Percentiles rank a stretch among this genome's conserved stretches.
Evolutionary conservation across 352 stramenopile genomes (phyloP).

Genomic region (Globisporangium acanthophoron): DNA sequence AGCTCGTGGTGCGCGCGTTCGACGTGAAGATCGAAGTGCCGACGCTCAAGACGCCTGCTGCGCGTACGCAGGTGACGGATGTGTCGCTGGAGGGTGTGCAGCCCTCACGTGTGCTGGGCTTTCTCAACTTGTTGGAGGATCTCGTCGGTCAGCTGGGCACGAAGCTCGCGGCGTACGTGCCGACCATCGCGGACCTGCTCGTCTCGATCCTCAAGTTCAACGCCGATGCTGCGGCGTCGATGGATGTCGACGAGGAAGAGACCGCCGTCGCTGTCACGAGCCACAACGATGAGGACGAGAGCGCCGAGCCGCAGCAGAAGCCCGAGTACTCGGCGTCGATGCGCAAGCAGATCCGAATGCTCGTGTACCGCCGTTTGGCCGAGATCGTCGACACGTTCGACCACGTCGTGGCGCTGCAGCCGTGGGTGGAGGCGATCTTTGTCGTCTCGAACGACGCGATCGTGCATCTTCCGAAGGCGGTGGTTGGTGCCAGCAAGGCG

Average conservation of each 20-base stretch:
- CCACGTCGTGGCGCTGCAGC: slow-evolving; percentile 46
- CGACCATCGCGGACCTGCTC: slow-evolving; percentile 67
- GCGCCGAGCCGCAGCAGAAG: slow-evolving; percentile 6
- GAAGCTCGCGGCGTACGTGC: slow-evolving; percentile 78
- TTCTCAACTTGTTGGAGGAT: slow-evolving; percentile 88
- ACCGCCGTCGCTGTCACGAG: background rate
- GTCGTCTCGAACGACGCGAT: slow-evolving; percentile 50
- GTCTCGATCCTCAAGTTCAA: slow-evolving; percentile 67
- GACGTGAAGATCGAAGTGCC: slow-evolving; percentile 38
- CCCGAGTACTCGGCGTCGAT: slow-evolving; percentile 36
- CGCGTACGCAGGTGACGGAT: background rate
- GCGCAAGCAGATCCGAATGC: slow-evolving; percentile 78
- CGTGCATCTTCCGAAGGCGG: slow-evolving; percentile 53
- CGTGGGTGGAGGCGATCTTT: slow-evolving; percentile 54
- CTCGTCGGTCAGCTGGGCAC: slow-evolving; percentile 84
- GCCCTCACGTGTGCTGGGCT: slow-evolving; percentile 77
- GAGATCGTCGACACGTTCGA: slow-evolving; percentile 82
- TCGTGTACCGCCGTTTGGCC: slow-evolving; percentile 65
- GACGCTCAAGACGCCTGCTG: background rate
- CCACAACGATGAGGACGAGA: slow-evolving; percentile 14
- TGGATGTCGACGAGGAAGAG: slow-evolving; percentile 18
- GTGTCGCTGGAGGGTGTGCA: slow-evolving; percentile 55
- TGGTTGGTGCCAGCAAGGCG: slow-evolving; percentile 70
- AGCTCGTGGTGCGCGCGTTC: slow-evolving; percentile 87
- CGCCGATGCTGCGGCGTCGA: slow-evolving; percentile 19